Percentiles rank a stretch among this genome's conserved stretches.
Evolutionary conservation across 345 rosid species (phyloP).

Genomic region (Corchorus capsularis): DNA sequence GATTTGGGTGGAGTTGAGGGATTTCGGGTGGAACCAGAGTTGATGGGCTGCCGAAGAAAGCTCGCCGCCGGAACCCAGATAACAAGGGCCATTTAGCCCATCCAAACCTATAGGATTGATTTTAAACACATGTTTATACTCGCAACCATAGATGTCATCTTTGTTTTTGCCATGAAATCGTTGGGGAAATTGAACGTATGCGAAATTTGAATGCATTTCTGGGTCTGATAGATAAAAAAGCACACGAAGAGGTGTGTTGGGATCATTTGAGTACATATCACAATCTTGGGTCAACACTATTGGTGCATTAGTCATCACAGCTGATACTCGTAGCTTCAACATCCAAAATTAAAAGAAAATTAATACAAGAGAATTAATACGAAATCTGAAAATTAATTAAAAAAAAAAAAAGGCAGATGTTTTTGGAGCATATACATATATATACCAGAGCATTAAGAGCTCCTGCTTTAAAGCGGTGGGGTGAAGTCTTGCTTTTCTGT

Average conservation of each 20-base stretch:
- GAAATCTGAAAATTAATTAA: background rate
- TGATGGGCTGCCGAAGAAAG: constrained; percentile 52
- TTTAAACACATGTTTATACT: constrained; percentile 34
- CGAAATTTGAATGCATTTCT: constrained; percentile 23
- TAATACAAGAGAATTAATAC: no score
- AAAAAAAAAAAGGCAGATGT: no score
- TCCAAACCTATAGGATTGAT: constrained; percentile 48
- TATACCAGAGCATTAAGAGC: constrained; percentile 38
- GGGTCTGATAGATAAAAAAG: constrained; percentile 61
- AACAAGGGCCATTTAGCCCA: constrained; percentile 44
- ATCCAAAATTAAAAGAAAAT: background rate
- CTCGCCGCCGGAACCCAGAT: constrained; percentile 63
- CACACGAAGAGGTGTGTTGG: constrained; percentile 45
- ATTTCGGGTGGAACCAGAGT: constrained; percentile 33
- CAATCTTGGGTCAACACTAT: constrained; percentile 56
- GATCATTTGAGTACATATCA: constrained; percentile 57
- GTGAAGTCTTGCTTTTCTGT: constrained; percentile 29
- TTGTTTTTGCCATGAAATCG: constrained; percentile 47
- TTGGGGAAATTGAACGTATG: constrained; percentile 77
- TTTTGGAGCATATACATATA: background rate
- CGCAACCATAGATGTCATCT: constrained; percentile 57
- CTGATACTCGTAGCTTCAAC: constrained; percentile 51
- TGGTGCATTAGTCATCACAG: constrained; percentile 48
- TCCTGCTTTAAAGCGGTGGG: constrained; percentile 46
- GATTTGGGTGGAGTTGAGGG: constrained; percentile 35